Evolutionary conservation across 306 rosid species (phyloP), one percentile per base, ranked within the genome.

Genomic region (Purshia tridentata): DNA sequence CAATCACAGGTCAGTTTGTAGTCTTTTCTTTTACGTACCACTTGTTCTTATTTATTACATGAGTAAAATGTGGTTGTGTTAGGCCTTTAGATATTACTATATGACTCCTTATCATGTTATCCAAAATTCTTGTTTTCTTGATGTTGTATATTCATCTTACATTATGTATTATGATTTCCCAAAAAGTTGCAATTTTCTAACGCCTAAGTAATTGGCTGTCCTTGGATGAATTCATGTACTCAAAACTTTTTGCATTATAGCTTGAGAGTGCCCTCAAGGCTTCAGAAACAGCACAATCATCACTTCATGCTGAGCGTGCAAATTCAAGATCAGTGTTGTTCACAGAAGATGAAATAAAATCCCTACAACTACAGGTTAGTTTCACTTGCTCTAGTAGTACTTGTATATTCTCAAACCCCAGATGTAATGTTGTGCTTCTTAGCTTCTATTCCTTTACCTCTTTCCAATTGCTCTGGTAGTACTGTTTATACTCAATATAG

Each of bases 351-450:
- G 97, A 94, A 77, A 87, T 94, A 78, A 91, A 91, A 80, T 86
- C 99, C 19, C 80, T 94, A 81, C 96, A 89, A 74, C 91, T 91
- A 69, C 97, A 94, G 97, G 99, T 93, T 81, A 75, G 51, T 72
- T 44, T 49, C 46, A 44, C 41, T 72, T 35, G 16, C 22, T 59
- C 44, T 49, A 48, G 48, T 29, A 45, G n/a, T 42, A 39, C 20
- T 29, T 15, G 48, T 61, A 4, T 50, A 16, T 50, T 59, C 22
- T 40, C 67, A 61, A 59, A 35, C 5, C 41, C 19, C 42, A 59
- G 18, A 14, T 13, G 11, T 59, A 35, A 44, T 35, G 13, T 59
- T 35, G n/a, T 59, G n/a, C 40, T 56, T 11, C 40, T 56, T 56
- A 56, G 14, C 62, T 20, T 7, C 22, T 56, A 56, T 5, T 18